These are phyloP conservation scores for Cyclotella sp. DNA, from an alignment of 108 stramenopile genomes.

Conservation along the genomic window DNA sequence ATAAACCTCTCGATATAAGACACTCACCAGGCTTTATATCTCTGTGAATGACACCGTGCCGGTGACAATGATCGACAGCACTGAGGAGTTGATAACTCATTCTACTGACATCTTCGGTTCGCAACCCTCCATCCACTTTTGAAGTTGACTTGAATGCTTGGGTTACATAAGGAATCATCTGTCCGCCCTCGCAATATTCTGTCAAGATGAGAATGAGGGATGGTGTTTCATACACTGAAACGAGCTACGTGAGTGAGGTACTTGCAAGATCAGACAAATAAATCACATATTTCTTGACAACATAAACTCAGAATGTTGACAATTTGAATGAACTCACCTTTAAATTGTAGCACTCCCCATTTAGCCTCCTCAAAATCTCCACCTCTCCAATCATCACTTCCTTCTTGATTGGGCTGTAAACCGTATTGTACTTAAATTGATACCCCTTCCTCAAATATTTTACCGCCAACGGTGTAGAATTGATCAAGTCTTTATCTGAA, in stretches of 20 bases:
- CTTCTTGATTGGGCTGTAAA: slow-evolving; percentile 80
- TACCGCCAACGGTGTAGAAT: slow-evolving; percentile 61
- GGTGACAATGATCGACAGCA: slow-evolving; percentile 79
- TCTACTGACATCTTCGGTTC: slow-evolving; percentile 86
- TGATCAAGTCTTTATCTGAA: slow-evolving; percentile 20
- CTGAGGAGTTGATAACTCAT: slow-evolving; percentile 78
- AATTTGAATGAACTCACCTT: not conserved
- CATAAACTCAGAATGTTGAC: not conserved
- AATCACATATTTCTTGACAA: not conserved
- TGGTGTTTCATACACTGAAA: slow-evolving; percentile 73
- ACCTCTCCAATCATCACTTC: slow-evolving; percentile 68
- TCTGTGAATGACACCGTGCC: slow-evolving; percentile 72
- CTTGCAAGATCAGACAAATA: not conserved
- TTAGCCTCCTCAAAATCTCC: slow-evolving; percentile 70
- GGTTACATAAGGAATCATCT: slow-evolving; percentile 82
- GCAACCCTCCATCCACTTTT: slow-evolving; percentile 58
- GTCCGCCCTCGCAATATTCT: slow-evolving; percentile 80
- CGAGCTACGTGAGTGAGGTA: slow-evolving; percentile 38
- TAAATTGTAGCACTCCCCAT: slow-evolving; percentile 54
- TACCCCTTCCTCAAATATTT: slow-evolving; percentile 79
- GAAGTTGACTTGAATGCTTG: slow-evolving; percentile 31
- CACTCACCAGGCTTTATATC: slow-evolving; percentile 63
- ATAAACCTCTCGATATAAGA: slow-evolving; percentile 5
- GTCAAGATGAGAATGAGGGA: slow-evolving; percentile 69
- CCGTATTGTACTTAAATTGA: slow-evolving; percentile 78